Percentiles rank a stretch among this genome's conserved stretches.
Conservation (phyloP, 352 stramenopile species). For the Synura sp. region DNA sequence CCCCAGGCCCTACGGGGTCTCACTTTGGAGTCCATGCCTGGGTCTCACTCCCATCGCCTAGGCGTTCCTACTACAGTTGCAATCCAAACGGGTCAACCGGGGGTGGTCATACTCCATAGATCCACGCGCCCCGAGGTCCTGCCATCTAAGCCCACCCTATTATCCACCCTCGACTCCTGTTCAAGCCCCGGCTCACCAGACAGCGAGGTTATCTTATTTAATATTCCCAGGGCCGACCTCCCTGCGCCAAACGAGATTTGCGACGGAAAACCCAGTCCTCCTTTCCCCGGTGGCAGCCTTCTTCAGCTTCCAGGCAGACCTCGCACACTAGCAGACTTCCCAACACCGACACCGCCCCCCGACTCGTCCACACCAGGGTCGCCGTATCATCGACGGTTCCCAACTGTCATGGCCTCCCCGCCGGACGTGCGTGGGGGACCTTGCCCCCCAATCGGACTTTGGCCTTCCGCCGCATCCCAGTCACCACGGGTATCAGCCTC, state of each 20-base stretch:
- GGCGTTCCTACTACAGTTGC: constrained; percentile 15
- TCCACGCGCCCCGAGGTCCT: not conserved
- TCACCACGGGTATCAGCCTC: constrained; percentile 7
- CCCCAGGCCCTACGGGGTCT: not conserved
- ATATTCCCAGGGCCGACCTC: not conserved
- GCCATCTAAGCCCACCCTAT: not conserved
- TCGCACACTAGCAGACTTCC: constrained; percentile 11
- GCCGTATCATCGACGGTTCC: constrained; percentile 21
- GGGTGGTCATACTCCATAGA: constrained; percentile 5
- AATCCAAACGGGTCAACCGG: constrained; percentile 20
- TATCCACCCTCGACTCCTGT: not conserved
- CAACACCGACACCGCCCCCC: not conserved
- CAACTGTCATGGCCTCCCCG: not conserved
- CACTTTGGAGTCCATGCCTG: constrained; percentile 2
- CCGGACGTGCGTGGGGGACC: not conserved
- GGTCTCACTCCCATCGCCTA: constrained; percentile 4
- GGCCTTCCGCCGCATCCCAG: not conserved
- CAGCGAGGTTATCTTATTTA: not conserved
- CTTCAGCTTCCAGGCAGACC: constrained; percentile 5
- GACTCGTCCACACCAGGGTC: constrained; percentile 3
- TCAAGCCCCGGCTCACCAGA: not conserved
- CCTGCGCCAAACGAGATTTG: constrained; percentile 10
- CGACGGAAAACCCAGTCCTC: not conserved
- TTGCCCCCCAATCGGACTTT: not conserved
- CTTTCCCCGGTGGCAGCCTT: not conserved